Evolutionary conservation across 345 rosid genomes (phyloP).

Genomic region (Melaleuca alternifolia): DNA sequence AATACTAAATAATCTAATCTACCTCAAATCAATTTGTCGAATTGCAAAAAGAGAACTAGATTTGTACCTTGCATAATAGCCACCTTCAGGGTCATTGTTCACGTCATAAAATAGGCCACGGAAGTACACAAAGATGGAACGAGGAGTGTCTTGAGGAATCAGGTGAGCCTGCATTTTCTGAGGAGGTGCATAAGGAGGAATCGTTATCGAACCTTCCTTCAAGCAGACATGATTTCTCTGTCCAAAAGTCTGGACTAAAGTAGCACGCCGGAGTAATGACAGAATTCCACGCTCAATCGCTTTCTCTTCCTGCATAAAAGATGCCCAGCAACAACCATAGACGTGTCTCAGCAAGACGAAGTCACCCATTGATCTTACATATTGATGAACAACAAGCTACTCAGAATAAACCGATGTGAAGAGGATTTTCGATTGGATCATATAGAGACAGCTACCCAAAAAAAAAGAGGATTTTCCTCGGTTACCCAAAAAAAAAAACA

Average conservation of each 20-base stretch:
- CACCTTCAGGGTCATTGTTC: constrained; percentile 95
- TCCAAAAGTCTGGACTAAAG: constrained; percentile 94
- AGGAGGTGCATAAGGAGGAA: constrained; percentile 96
- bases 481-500: too few relatives aligned
- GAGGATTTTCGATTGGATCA: background rate
- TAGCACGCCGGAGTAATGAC: constrained; percentile 64
- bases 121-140: constrained; percentile 92
- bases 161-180: constrained; percentile 86
- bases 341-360: background rate
- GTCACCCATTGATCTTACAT: background rate
- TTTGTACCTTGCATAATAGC: constrained; percentile 84
- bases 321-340: background rate
- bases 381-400: background rate
- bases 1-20: background rate
- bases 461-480: too few relatives aligned
- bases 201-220: constrained; percentile 82
- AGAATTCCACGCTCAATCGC: constrained; percentile 86
- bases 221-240: constrained; percentile 90
- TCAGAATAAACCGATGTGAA: background rate
- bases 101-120: constrained; percentile 93
- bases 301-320: constrained; percentile 66
- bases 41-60: background rate
- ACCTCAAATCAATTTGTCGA: background rate
- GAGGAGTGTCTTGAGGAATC: constrained; percentile 64
- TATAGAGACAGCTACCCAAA: background rate